These are phyloP conservation scores for Trichoderma gracile DNA, from an alignment of 2,329 filamentous ascomycete species.

Conservation along the genomic window DNA sequence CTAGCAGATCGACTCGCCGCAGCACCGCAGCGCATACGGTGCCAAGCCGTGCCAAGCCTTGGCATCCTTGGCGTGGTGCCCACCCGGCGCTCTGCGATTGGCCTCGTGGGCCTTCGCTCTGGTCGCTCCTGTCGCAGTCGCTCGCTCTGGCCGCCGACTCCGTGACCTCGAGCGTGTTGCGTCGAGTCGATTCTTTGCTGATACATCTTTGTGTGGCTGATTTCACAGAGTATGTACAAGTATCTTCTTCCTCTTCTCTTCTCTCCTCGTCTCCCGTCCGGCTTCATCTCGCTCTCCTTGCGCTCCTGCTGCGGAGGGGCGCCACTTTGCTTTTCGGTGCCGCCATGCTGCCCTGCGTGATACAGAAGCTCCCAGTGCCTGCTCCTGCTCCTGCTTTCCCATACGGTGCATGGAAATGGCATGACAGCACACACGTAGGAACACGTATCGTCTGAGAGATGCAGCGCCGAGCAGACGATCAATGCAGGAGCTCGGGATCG, in stretches of 20 bases:
- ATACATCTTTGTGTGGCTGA: too few relatives aligned
- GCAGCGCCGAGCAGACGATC: too few relatives aligned
- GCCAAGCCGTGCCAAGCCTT: constrained; percentile 44
- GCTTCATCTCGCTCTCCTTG: neutral
- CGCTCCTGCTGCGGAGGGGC: neutral
- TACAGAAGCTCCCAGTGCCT: neutral
- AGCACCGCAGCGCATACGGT: constrained; percentile 34
- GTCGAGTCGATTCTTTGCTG: neutral
- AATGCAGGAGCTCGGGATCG: too few relatives aligned
- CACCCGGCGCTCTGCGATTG: constrained; percentile 38
- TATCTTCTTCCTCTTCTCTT: neutral
- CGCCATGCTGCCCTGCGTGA: neutral
- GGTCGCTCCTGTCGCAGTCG: constrained; percentile 27
- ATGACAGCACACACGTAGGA: too few relatives aligned
- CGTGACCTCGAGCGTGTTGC: neutral
- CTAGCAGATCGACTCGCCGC: constrained; percentile 7
- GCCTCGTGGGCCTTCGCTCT: constrained; percentile 29
- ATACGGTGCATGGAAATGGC: too few relatives aligned
- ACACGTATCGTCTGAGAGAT: too few relatives aligned
- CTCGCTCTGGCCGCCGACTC: neutral
- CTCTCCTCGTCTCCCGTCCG: neutral
- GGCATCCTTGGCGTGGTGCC: constrained; percentile 43
- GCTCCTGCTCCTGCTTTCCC: neutral
- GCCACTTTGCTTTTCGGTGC: neutral
- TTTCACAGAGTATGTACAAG: neutral